Evolutionary conservation across 441 rosid species (phyloP).

Genomic region (Adansonia grandidieri): DNA sequence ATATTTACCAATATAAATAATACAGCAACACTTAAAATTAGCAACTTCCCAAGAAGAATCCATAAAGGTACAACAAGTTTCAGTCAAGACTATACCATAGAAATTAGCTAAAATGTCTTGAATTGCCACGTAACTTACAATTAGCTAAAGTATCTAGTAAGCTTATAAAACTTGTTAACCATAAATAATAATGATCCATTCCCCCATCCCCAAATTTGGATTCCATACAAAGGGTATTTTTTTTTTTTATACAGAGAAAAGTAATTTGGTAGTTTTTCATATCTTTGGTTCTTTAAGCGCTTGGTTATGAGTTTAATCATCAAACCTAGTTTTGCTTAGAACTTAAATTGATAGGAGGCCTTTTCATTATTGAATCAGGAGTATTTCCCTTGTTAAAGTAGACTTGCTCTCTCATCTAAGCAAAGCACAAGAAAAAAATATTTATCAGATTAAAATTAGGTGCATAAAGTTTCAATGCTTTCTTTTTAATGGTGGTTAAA

Average conservation of each 20-base stretch:
- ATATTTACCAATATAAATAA: neutral
- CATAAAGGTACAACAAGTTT: slow-evolving; percentile 11
- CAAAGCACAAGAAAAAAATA: neutral
- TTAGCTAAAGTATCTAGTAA: slow-evolving; percentile 8
- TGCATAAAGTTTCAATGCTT: neutral
- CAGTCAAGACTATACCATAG: neutral
- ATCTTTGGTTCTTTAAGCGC: neutral
- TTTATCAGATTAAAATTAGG: neutral
- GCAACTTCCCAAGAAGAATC: neutral
- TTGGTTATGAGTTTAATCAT: neutral
- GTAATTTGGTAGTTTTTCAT: neutral
- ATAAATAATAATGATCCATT: slow-evolving; percentile 1
- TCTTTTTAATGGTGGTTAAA: neutral
- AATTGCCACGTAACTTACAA: neutral
- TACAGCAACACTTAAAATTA: neutral
- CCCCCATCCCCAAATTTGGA: neutral
- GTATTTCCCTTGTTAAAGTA: neutral
- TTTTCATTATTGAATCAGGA: neutral
- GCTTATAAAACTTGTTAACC: neutral
- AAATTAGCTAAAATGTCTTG: slow-evolving; percentile 4
- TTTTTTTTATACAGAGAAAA: neutral
- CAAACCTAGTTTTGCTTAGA: neutral
- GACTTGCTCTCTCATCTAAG: neutral
- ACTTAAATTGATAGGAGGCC: neutral
- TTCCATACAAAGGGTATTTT: neutral